Percentiles rank a stretch among this genome's conserved stretches.
Evolutionary conservation across 192 early-diverging fungal genomes (phyloP).

Genomic region (Lunasporangiospora selenospora): DNA sequence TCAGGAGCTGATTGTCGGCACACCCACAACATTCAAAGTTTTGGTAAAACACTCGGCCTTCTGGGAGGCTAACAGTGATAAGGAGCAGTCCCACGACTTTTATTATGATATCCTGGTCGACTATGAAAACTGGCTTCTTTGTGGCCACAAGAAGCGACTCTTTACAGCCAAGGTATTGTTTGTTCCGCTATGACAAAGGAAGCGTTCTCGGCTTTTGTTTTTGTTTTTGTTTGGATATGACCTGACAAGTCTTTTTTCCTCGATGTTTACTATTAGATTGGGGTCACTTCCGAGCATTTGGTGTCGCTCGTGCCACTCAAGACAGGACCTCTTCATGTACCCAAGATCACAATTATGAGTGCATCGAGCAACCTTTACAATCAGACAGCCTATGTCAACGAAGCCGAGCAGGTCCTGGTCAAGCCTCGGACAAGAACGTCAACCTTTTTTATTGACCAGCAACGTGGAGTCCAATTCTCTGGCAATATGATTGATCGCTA

Average conservation of each 20-base stretch:
- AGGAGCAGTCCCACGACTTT: constrained; percentile 47
- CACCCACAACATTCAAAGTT: constrained; percentile 62
- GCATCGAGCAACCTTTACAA: constrained; percentile 50
- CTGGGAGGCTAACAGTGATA: constrained; percentile 50
- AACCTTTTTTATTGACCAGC: constrained; percentile 67
- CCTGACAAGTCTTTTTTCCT: not conserved
- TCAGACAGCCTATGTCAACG: constrained; percentile 62
- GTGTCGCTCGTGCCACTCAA: constrained; percentile 64
- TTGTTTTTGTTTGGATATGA: not conserved
- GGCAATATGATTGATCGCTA: constrained; percentile 16
- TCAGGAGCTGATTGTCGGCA: constrained; percentile 56
- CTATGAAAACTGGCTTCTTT: constrained; percentile 71
- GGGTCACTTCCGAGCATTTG: constrained; percentile 52
- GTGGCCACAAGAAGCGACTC: constrained; percentile 64
- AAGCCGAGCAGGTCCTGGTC: constrained; percentile 63
- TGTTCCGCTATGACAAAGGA: too few species aligned
- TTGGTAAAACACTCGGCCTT: constrained; percentile 59
- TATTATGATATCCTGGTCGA: constrained; percentile 70
- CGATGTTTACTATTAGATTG: constrained; percentile 40
- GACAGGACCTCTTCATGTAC: constrained; percentile 63
- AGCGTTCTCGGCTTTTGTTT: constrained; percentile 1
- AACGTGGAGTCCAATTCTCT: constrained; percentile 53
- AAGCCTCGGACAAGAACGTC: constrained; percentile 62
- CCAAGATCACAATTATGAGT: constrained; percentile 53
- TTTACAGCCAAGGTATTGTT: constrained; percentile 63